Evolutionary conservation across 108 stramenopile genomes (phyloP), one percentile per base, ranked within the genome.

Genomic region (Schizochytrium sp.): DNA sequence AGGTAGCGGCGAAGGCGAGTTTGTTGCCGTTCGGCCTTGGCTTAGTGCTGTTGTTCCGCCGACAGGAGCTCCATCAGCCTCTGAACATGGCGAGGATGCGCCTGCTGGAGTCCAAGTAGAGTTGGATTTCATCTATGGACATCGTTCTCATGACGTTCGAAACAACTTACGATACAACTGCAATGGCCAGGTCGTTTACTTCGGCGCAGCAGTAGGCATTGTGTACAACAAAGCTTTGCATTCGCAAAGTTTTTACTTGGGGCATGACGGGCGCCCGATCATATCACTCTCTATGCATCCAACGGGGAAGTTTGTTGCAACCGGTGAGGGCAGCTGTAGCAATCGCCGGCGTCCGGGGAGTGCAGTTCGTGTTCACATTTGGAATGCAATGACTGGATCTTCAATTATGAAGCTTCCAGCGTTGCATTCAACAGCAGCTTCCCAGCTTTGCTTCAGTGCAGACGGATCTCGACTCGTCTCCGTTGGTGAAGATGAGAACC

Each of bases 101-200:
- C 76, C 76, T 40, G 55, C 19, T n/a, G 50, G 28, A 47, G 76
- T 83, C 28, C 50, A 83, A n/a, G 50, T 83, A n/a, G 76, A 83
- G 3, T 40, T 95, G 10, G 94, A 93, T 56, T 94, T 93, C 72
- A 89, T 96, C 5, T 92, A 96, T 88, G 94, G 94, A 12, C 94
- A 94, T 83, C 69, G 91, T 46, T 93, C 92, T 17, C 46, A 45
- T 13, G 83, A 92, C 76, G 90, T 92, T 49, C 91, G 94, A 8
- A 92, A 92, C 72, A 94, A 94, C 60, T 73, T 93, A 4, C 49
- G 61, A 2, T 95, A 95, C 92, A 92, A 69, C 50, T 72, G 47
- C 38, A 46, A 28, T 4, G 90, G 93, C 64, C 88, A 93, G 83
- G 88, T 94, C 53, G 53, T 93, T 2, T 92, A 87, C 47, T 92